Base-by-base conservation (phyloP, 2,329 filamentous ascomycete genomes). In the Pseudofabraea citricarpa region DNA sequence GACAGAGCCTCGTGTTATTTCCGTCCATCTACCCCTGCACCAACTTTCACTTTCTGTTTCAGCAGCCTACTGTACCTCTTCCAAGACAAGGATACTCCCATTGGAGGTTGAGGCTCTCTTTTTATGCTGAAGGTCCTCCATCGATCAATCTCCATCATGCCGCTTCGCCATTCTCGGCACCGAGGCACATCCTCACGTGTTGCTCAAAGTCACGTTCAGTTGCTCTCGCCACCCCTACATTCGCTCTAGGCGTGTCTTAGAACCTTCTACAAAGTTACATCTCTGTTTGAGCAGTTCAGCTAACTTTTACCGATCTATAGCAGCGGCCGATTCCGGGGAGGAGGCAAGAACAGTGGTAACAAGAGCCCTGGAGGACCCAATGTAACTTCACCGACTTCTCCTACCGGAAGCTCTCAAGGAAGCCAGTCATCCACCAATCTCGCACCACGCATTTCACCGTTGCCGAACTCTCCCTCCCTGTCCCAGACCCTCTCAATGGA, bases 401-500 rank as follows among this genome's bases (percentile, higher is more conserved):
- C 73, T 51, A 60, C 53, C 53, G 54, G 54, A 44, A 52, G 64
- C 45, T 63, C 70, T 39, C 73, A 74, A 59, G 68, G 66, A 51
- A 73, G 64, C 58, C 72, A 77, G 52, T 71, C 74, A 26, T 71
- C 77, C 26, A 62, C 68, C 40, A 76, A 62, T 56, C 57, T 75
- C 50, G 74, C 77, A 45, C 76, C 77, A 32, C 77, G 74, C 61
- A 73, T 82, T 35, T 77, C 79, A 48, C 79, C 79, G 47, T 67
- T 83, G 54, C 75, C 77, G 37, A 80, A 72, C 58, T 82, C 81
- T 46, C 79, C 81, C 45, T 81, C 79, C 33, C 71, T 85, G 45
- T 71, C 79, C 46, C 75, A 81, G 60, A 81, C 78, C 48, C 82
- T 88, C 66, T 79, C 82, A 39, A 79, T 85, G 69, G 83, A 86